Percentiles rank a stretch among this genome's conserved stretches.
These are phyloP conservation scores for Eucalyptus victrix DNA, from an alignment of 345 rosid genomes.

Conservation along the genomic window DNA sequence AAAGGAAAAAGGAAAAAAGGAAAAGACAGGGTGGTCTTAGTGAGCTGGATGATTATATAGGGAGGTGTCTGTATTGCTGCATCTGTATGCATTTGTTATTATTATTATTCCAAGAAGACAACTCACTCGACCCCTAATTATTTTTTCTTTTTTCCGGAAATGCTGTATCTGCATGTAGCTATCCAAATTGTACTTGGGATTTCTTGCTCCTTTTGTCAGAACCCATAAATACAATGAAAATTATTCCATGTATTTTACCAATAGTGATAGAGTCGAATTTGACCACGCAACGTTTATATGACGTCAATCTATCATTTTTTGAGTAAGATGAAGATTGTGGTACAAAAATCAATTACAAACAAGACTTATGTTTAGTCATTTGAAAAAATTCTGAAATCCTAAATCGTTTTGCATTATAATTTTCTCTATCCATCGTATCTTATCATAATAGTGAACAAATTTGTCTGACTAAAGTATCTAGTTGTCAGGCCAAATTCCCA, in stretches of 20 bases:
- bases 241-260: neutral
- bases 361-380: neutral
- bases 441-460: neutral
- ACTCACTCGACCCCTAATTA: neutral
- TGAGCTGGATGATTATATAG: neutral
- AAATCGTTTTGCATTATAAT: neutral
- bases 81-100: neutral
- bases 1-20: neutral
- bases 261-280: neutral
- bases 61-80: neutral
- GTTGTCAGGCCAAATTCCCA: neutral
- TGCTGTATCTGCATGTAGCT: neutral
- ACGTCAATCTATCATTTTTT: neutral
- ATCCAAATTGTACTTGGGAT: neutral
- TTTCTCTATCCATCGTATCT: fast-evolving
- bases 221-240: neutral
- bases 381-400: neutral
- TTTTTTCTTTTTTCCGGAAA: neutral
- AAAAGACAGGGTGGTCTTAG: neutral
- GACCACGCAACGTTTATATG: neutral
- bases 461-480: neutral
- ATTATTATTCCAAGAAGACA: neutral
- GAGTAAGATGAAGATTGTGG: neutral
- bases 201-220: neutral
- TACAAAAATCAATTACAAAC: fast-evolving